phyloP scores from a whole-genome alignment of 1,284 basidiomycete genomes.

The Amylostereum areolatum region DNA sequence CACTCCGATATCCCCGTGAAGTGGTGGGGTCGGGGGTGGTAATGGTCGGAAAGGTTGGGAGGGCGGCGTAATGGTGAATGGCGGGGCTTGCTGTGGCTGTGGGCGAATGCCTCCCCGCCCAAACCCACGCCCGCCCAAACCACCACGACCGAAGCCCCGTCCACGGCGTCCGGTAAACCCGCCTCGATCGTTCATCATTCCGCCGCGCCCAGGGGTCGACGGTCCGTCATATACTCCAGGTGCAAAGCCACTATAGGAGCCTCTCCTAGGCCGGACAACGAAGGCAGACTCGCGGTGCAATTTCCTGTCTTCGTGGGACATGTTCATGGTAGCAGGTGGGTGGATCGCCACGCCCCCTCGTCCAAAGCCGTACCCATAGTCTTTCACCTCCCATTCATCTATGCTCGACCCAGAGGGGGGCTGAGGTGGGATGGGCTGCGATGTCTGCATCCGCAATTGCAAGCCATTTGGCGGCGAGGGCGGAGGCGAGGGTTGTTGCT shows the following conservation, averaged over 20 bases:
- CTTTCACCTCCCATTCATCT: slow-evolving; percentile 51
- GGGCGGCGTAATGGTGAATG: slow-evolving; percentile 29
- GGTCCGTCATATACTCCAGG: slow-evolving; percentile 16
- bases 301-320: too few relatives aligned
- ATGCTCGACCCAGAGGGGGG: slow-evolving; percentile 9
- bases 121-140: slow-evolving; percentile 12
- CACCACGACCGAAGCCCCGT: slow-evolving; percentile 4
- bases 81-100: slow-evolving; percentile 19
- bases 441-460: slow-evolving; percentile 7
- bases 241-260: slow-evolving; percentile 18
- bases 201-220: too few relatives aligned
- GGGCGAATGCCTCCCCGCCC: slow-evolving; percentile 23
- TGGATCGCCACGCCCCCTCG: slow-evolving; percentile 20
- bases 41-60: slow-evolving; percentile 27
- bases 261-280: slow-evolving; percentile 19
- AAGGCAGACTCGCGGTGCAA: neutral
- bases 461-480: slow-evolving; percentile 5
- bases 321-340: too few relatives aligned
- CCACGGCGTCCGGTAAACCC: slow-evolving; percentile 25
- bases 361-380: slow-evolving; percentile 60
- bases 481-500: slow-evolving; percentile 10
- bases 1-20: slow-evolving; percentile 11
- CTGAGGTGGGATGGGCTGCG: slow-evolving; percentile 12
- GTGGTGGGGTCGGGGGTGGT: slow-evolving; percentile 14
- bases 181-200: slow-evolving; percentile 16